Evolutionary conservation across 106 monocot species (phyloP), one percentile per base, ranked within the genome.

Genomic region (Acorus gramineus): DNA sequence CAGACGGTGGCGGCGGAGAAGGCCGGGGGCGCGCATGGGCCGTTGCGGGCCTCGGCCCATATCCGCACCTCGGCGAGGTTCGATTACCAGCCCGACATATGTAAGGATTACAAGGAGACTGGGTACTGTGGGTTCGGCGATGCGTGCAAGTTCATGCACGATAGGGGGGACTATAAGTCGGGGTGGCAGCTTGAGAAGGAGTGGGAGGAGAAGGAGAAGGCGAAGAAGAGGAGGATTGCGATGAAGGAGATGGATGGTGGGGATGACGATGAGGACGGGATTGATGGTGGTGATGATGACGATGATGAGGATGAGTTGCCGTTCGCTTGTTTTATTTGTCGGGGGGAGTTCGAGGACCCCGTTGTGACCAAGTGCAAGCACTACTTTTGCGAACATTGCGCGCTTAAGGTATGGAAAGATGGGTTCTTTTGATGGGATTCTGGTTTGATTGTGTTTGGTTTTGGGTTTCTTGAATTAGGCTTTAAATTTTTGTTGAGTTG

Each of bases 41-140:
- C 96, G 3, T 82, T 96, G 5, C 77, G 96, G 9, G 87, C 96
- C 0, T 87, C 96, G 0, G 85, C 85, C 6, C 82, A 91, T 62
- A 96, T 96, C n/a, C 69, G 96, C 14, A 12, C 74, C 3, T 87
- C 96, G 1, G 83, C 82, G 9, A 82, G 96, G 71, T 96, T 96
- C 59, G 96, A 96, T 49, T 96, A 91, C 79, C 96, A 96, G 79
- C 96, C 91, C 5, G 96, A 96, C 57, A 96, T 96, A 11, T 96
- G 96, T 48, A 96, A 96, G 81, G 96, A 96, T 64, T 96, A 96
- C 64, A 96, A 96, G 72, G 96, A 96, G 72, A 96, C 96, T 6
- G 96, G 96, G 45, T 96, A 96, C 56, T 96, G 96, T 49, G 96
- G 96, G 49, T 96, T 81, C 59, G 96, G 96, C 5, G 96, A 96